These are phyloP conservation scores for Sporothrix schenckii DNA, from an alignment of 2,329 filamentous ascomycete species.

Conservation along the genomic window DNA sequence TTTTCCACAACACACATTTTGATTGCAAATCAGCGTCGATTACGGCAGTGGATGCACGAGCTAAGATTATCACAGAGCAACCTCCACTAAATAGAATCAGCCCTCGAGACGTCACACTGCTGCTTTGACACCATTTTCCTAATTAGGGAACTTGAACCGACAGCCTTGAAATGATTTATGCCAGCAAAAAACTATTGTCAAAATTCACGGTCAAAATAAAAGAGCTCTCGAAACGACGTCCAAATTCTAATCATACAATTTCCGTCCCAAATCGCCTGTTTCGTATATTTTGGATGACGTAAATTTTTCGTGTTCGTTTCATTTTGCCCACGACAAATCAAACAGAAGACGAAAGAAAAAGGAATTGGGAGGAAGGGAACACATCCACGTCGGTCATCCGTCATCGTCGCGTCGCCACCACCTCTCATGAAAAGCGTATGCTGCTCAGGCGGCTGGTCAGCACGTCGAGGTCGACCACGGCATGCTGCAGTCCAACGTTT, in stretches of 20 bases:
- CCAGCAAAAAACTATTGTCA: not conserved
- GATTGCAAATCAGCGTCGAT: conserved; percentile 2
- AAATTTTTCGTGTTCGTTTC: not conserved
- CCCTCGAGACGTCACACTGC: too few species aligned
- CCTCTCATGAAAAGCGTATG: conserved; percentile 32
- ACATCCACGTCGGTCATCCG: too few species aligned
- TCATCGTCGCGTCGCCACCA: not conserved
- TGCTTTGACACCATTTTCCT: not conserved
- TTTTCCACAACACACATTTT: not conserved
- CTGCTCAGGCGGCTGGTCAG: conserved; percentile 32
- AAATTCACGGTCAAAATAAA: not conserved
- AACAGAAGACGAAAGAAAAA: not conserved
- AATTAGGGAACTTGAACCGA: not conserved
- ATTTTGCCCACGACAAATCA: not conserved
- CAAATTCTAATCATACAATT: not conserved
- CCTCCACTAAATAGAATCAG: too few species aligned
- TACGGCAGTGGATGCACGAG: too few species aligned
- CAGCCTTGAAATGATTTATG: not conserved
- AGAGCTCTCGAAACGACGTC: not conserved
- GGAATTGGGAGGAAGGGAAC: too few species aligned
- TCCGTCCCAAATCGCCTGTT: not conserved
- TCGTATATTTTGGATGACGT: conserved; percentile 11
- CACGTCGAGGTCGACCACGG: conserved; percentile 33
- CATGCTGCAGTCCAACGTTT: conserved; percentile 17
- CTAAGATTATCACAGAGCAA: too few species aligned